Evolutionary conservation across 23 red algal genomes (phyloP), one percentile per base, ranked within the genome.

Genomic region (Gracilaria domingensis): DNA sequence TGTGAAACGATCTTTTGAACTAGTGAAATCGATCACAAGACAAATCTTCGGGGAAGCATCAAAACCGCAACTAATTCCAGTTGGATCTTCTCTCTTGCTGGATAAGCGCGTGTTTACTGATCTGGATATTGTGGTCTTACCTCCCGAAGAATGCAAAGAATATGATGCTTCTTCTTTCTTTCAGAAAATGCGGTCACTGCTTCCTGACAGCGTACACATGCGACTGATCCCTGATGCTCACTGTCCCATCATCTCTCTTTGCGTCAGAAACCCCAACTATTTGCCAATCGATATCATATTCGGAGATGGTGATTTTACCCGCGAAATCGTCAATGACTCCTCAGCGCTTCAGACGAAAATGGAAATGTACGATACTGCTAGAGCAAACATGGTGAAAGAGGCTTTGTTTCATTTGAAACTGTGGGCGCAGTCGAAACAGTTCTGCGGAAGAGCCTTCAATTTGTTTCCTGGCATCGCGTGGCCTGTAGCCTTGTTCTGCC

Each of bases 71-170:
- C 37, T 74, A 14, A 38, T 74, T 38, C 69, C 69, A 40, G 69
- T 74, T 20, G 69, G 69, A 17, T 74, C 69, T 11, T 44, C 36
- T 42, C 5, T 24, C 2, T 36, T 74, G 11, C 21, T 74, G 21
- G 36, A 23, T 20, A 42, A 74, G 34, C 7, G 39, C 20, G 6
- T 45, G 9, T 74, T 38, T 36, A n/a, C 39, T 6, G 69, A 74
- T 74, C 32, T 74, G 12, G 69, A 74, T 29, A 36, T 74, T 8
- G 69, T 74, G 20, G 21, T 74, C 9, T 74, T 74, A 24, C 69
- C 69, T 40, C 20, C 36, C 11, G 8, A 23, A 12, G 36, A 24
- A 37, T 20, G 39, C 36, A 74, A 74, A 0, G 18, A n/a, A 2
- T 21, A 1, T 9, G 21, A 29, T 2, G 34, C 69, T 13, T 23